A percentile compares a stretch with the other conserved stretches of the same genome.
Evolutionary conservation across 306 rosid genomes (phyloP).

Genomic region (Fagus crenata): DNA sequence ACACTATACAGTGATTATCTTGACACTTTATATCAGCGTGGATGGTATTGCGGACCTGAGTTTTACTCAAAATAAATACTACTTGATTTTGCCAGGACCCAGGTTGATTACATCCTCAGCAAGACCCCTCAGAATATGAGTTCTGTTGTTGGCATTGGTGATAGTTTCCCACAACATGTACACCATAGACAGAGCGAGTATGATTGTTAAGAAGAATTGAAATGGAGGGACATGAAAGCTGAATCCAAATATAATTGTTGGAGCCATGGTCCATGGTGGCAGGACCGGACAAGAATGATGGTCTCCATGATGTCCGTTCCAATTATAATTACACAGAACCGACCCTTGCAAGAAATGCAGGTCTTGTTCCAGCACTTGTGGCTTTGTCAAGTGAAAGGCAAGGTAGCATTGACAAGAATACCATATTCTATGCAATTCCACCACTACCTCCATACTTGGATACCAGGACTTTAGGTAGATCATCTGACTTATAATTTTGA

Average conservation of each 20-base stretch:
- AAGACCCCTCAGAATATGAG: conserved; percentile 17
- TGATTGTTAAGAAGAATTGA: conserved; percentile 11
- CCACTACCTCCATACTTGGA: conserved; percentile 12
- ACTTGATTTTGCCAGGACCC: conserved; percentile 6
- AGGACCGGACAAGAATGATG: background rate
- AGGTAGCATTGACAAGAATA: conserved; percentile 16
- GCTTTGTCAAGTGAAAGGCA: background rate
- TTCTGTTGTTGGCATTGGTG: conserved; percentile 23
- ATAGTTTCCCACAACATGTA: conserved; percentile 21
- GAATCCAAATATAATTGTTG: no score
- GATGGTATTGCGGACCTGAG: conserved; percentile 16
- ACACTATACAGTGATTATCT: conserved; percentile 16
- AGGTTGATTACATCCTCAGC: conserved; percentile 24
- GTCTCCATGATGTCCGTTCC: conserved; percentile 18
- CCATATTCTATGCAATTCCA: conserved; percentile 13
- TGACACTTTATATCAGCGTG: background rate
- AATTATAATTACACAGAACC: conserved; percentile 26
- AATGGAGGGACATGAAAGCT: conserved; percentile 16
- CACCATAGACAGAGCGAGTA: conserved; percentile 19
- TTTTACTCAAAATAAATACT: background rate
- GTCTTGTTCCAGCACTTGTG: conserved; percentile 34
- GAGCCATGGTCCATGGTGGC: no score
- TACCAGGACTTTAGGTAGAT: background rate
- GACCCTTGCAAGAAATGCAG: conserved; percentile 28
- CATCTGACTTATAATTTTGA: background rate